phyloP scores from a whole-genome alignment of 768 basidiomycete species.

The Astraeus odoratus region DNA sequence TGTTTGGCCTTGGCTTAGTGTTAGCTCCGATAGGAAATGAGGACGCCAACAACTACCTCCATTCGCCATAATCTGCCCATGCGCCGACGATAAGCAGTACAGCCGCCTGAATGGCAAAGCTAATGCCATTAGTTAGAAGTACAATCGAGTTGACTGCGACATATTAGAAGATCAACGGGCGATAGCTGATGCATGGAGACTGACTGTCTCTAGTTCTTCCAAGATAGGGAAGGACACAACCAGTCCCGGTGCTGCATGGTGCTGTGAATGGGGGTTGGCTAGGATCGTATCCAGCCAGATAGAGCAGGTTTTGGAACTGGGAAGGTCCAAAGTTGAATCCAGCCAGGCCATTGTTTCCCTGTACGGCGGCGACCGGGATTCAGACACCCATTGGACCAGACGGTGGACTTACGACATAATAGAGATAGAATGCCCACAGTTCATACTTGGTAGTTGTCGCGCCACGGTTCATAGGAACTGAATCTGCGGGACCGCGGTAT shows the following conservation, averaged over 20 bases:
- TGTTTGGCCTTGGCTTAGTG: constrained; percentile 49
- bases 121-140: constrained; percentile 71
- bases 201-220: constrained; percentile 54
- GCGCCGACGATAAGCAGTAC: constrained; percentile 62
- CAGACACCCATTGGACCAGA: background rate
- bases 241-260: constrained; percentile 41
- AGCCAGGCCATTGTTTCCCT: constrained; percentile 63
- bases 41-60: constrained; percentile 42
- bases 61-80: constrained; percentile 78
- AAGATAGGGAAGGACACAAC: constrained; percentile 62
- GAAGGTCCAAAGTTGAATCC: constrained; percentile 70
- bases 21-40: background rate
- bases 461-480: background rate
- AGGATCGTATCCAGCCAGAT: constrained; percentile 67
- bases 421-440: constrained; percentile 56
- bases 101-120: constrained; percentile 69
- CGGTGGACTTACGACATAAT: constrained; percentile 36
- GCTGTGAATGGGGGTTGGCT: constrained; percentile 45
- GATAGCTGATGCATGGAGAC: constrained; percentile 12
- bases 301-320: constrained; percentile 69
- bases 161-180: background rate
- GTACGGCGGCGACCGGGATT: background rate
- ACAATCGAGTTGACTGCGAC: constrained; percentile 67
- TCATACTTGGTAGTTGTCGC: constrained; percentile 40
- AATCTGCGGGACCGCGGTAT: background rate